Base-by-base conservation (phyloP, 768 basidiomycete species). In the Leccinum truebloodii region DNA sequence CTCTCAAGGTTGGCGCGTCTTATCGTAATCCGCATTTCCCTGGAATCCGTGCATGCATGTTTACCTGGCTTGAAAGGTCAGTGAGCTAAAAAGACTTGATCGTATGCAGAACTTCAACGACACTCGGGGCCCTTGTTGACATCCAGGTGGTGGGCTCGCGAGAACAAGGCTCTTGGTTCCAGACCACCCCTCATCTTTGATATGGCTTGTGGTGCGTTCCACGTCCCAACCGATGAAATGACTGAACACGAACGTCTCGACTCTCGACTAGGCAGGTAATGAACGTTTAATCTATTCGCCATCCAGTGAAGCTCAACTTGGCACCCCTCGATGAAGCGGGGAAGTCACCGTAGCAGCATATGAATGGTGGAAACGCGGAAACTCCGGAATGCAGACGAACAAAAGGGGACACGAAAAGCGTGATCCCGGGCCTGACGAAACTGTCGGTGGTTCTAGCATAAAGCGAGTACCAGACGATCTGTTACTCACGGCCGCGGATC, bases 1-100 rank as follows among this genome's bases (percentile, higher is more conserved):
- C 1, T 37, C 14, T 34, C 18, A 55, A 83, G 75, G 86, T 89
- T 1, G 83, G 83, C n/a, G 72, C 83, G 20, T 84, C 82, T 10
- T 89, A 91, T 72, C 82, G 88, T 13, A 90, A 90, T 67, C 87
- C 88, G 0, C 88, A 89, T 73, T 88, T 84, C 63, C 86, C 85
- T 2, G 87, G 86, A 6, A 79, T 89, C 56, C 79, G 83, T 59
- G 80, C 79, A 30, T 82, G 81, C 68, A 72, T 86, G 22, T 80
- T 80, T 62, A 67, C 78, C 28, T 84, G 83, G 83, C 70, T 86
- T 20, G 82, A 80, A 69, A 79, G 75, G 84, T 81, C 58, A 59
- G 71, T 62, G 46, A 5, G 50, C 9, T 26, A 20, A 61, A 30
- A 51, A 34, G 12, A 34, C 34, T 34, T 12, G 14, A 37, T 13